These are phyloP conservation scores for Exophiala lecanii-corni DNA, from an alignment of 2,329 filamentous ascomycete genomes.

Conservation along the genomic window DNA sequence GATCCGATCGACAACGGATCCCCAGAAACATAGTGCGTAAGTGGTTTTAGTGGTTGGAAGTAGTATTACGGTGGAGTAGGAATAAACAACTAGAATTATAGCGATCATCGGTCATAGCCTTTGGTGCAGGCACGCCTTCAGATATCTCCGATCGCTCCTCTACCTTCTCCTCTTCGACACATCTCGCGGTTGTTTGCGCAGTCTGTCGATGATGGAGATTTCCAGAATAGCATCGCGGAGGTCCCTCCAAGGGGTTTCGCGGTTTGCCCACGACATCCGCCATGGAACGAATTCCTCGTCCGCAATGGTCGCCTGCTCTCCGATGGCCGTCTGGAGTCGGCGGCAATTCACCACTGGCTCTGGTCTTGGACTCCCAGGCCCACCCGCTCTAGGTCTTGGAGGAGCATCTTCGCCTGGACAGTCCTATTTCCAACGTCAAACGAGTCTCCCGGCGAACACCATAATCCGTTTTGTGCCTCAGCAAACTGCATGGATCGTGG, in stretches of 20 bases:
- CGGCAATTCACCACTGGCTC: slow-evolving; percentile 23
- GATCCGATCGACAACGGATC: no score
- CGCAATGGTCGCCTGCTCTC: slow-evolving; percentile 18
- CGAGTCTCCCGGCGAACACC: slow-evolving; percentile 80
- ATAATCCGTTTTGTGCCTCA: slow-evolving; percentile 96
- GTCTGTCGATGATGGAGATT: slow-evolving; percentile 6
- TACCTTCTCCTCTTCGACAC: no score
- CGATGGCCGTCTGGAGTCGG: slow-evolving; percentile 24
- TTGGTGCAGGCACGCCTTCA: no score
- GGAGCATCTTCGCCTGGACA: slow-evolving; percentile 47
- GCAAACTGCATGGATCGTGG: slow-evolving; percentile 98
- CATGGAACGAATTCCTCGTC: slow-evolving; percentile 3
- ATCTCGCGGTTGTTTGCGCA: neutral
- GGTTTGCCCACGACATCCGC: slow-evolving; percentile 1
- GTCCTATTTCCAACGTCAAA: slow-evolving; percentile 70
- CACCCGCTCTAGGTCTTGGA: slow-evolving; percentile 29
- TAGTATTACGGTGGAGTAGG: no score
- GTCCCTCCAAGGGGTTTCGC: neutral
- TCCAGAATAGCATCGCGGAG: slow-evolving; percentile 7
- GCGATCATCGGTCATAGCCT: no score
- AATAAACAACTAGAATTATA: no score
- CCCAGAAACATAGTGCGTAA: no score
- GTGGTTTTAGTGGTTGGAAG: no score
- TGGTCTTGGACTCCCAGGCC: slow-evolving; percentile 25
- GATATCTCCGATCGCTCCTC: no score